Percentiles rank a stretch among this genome's conserved stretches.
Evolutionary conservation across 805 yeast genomes (phyloP).

Genomic region (Teunomyces tritomae): DNA sequence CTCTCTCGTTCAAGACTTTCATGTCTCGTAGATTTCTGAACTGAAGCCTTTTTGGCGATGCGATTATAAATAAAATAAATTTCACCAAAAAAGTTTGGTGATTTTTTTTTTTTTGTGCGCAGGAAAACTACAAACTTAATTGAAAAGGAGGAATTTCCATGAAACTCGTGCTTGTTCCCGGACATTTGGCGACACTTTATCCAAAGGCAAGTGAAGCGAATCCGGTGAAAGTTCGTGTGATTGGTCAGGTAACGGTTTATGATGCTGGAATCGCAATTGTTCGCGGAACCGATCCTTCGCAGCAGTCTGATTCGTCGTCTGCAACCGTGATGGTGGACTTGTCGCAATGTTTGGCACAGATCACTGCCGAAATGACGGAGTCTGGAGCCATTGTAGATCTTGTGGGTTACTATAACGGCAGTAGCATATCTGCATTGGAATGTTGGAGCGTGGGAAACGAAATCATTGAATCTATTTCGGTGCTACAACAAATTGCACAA

Average conservation of each 20-base stretch:
- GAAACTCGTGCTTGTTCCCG: conserved; percentile 6
- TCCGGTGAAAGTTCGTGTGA: conserved; percentile 5
- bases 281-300: neutral
- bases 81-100: no score
- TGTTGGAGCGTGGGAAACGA: conserved; percentile 11
- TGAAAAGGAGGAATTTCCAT: neutral
- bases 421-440: conserved; percentile 18
- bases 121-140: neutral
- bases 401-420: conserved; percentile 32
- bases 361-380: conserved; percentile 8
- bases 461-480: neutral
- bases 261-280: conserved; percentile 1
- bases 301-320: no score
- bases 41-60: neutral
- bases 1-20: conserved; percentile 50
- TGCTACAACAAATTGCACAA: conserved; percentile 16
- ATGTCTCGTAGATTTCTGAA: conserved; percentile 1
- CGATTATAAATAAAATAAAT: neutral
- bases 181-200: neutral
- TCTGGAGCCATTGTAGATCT: conserved; percentile 28
- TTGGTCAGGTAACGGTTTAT: conserved; percentile 7
- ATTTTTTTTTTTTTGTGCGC: neutral
- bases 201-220: conserved; percentile 3
- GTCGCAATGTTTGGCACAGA: conserved; percentile 10
- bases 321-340: conserved; percentile 8